Evolutionary conservation across 495 filamentous ascomycete genomes (phyloP).

Genomic region (Xylaria telfairii): DNA sequence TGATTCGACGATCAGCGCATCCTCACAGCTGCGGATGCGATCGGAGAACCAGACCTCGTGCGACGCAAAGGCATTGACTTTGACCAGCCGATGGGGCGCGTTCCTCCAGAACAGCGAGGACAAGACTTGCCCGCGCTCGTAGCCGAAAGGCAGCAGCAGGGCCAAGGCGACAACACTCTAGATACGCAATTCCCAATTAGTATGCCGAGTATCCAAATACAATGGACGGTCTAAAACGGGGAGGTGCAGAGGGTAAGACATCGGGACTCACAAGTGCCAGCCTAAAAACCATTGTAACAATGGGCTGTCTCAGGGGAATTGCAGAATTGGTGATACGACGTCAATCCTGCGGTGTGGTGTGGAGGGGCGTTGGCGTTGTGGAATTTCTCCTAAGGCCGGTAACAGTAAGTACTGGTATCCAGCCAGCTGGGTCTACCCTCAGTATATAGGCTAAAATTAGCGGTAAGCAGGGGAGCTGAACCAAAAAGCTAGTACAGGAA

Average conservation of each 20-base stretch:
- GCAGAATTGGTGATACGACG: neutral
- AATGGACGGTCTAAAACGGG: neutral
- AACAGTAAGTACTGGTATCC: neutral
- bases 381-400: neutral
- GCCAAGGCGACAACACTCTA: conserved; percentile 32
- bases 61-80: conserved; percentile 38
- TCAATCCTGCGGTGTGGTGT: neutral
- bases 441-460: neutral
- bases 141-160: conserved; percentile 27
- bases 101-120: conserved; percentile 33
- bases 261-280: conserved; percentile 29
- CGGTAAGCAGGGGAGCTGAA: neutral
- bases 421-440: neutral
- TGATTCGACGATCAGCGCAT: conserved; percentile 47
- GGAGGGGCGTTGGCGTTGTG: too few relatives aligned
- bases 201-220: neutral
- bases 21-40: conserved; percentile 54
- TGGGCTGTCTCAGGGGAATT: neutral
- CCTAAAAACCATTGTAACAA: conserved; percentile 29
- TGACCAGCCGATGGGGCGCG: conserved; percentile 35
- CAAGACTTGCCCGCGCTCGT: conserved; percentile 18
- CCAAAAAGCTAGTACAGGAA: neutral
- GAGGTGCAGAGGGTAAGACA: neutral
- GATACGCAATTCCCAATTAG: neutral
- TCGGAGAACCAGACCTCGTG: conserved; percentile 44